Evolutionary conservation across 2,329 filamentous ascomycete genomes (phyloP), one percentile per base, ranked within the genome.

Genomic region (Rhinocladiella mackenziei): DNA sequence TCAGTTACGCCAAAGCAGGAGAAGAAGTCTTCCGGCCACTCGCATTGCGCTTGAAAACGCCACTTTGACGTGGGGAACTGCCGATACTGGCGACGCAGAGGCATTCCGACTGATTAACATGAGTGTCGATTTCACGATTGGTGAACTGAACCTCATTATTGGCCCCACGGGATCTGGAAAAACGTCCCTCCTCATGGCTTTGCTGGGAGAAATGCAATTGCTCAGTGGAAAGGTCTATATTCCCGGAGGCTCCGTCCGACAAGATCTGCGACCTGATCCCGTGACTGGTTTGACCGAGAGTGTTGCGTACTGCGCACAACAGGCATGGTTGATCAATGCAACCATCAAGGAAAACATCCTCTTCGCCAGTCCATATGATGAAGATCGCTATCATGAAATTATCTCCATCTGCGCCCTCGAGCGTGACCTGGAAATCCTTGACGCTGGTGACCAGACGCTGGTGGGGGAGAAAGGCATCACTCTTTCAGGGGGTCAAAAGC

Each of bases 401-500:
- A 82, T 98, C 52, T 78, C 88, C 29, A 89, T 91, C 26, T 98
- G 92, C 65, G 91, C 89, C 2, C 70, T 98, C 43, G 85, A 95
- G 62, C 84, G 87, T 40, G 92, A 98, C 62, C 74, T 98, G 10
- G 81, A 94, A 53, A 95, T 97, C 30, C 78, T 98, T 1, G 89
- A 96, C 63, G 81, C 83, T 48, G 92, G 92, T 29, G 92, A 98
- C 62, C 81, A 94, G 65, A 97, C 92, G 0, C 71, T 96, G 15
- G 92, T 98, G 22, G 92, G 92, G 39, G 92, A 98, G 63, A 98
- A 97, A 67, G 92, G 92, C 23, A 95, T 98, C 51, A 91, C 91
- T 11, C 78, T 98, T 10, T 98, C 92, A 5, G 92, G 92, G 53
- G 92, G 92, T 5, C 92, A 98, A 67, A 97, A 97, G 68, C 92